Base-by-base conservation (phyloP, 192 early-diverging fungal species). In the Coemansia sp. region DNA sequence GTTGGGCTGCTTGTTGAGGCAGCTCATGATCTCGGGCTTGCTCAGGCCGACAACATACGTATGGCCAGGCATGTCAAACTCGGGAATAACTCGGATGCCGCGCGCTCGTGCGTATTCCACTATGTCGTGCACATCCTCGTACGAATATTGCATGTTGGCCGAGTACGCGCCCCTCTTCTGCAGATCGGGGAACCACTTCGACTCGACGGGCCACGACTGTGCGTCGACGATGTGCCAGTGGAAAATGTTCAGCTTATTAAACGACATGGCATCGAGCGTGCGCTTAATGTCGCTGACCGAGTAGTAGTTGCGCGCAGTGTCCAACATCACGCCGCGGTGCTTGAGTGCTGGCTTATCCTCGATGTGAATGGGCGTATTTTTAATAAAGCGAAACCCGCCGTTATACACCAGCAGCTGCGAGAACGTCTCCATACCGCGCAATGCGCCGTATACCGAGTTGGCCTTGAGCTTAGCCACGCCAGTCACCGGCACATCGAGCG, bases 51-150 rank as follows among this genome's bases (percentile, higher is more conserved):
- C 41, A 73, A 83, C 73, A 45, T 64, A 77, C n/a, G 87, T 89
- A 67, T 96, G 92, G 2, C 90, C 91, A 11, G 93, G 92, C 83
- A 93, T 92, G 71, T 98, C 94, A 59, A 96, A 87, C 72, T 98
- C 96, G 3, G 94, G 94, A 61, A 96, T 91, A 19, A 98, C 77
- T n/a, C 96, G 87, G 51, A 96, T 87, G n/a, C 92, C 93, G 25
- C 90, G 87, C 39, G 76, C 84, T 11, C 76, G 71, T 25, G 86
- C 94, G 73, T 94, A 95, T n/a, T 86, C 59, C 38, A 96, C 85
- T 27, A 98, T 77, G 0, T 70, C 64, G 38, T 81, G 15, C 27
- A 96, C 88, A 32, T 96, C 94, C 9, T 73, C 58, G 59, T 93
- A 88, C 20, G 86, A 79, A 80, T 96, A 95, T 27, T 77, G 76